Base-by-base conservation (phyloP, 2,329 filamentous ascomycete genomes). In the Epichloe uncinata region DNA sequence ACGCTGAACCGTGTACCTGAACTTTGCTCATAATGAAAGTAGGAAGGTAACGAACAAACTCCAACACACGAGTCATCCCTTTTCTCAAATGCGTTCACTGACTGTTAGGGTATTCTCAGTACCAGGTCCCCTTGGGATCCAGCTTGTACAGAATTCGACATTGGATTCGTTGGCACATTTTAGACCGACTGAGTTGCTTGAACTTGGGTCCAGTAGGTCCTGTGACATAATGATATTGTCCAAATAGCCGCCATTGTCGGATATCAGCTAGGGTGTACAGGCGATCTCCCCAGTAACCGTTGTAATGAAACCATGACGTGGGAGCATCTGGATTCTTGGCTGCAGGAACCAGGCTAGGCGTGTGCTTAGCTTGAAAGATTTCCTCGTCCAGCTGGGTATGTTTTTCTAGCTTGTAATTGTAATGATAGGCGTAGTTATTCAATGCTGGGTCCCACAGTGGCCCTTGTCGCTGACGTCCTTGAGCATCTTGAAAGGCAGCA, bases 161-260 rank as follows among this genome's bases (percentile, higher is more conserved):
- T 52, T 64, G 69, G 41, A 65, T 63, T 9, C 59, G 71, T 61
- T 74, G 82, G 60, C 90, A 96, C 45, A 95, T 78, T 61, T 84
- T 81, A 58, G 75, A 74, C 38, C 89, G 74, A 13, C 80, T 79
- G 48, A 98, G 71, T 54, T 85, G 83, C 74, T 98, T 97, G 73
- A 84, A 93, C 55, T 85, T 81, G 5, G 91, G 93, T 0, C 93
- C 93, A 3, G 84, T 66, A 0, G 91, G 91, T 0, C 93, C 91
- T 43, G 85, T 90, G 30, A 95, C 87, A 64, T 95, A 97, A 67
- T 97, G 90, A 59, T 95, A 95, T 63, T 96, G 86, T 0, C 90
- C 89, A 49, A 90, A 86, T 56, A 97, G 83, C 37, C 87, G 79
- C 75, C 95, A 98, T 65, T 97, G 93, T 46, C 93, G 78, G 30